phyloP scores from a whole-genome alignment of 2,329 filamentous ascomycete genomes.

The Botrytis hyacinthi region DNA sequence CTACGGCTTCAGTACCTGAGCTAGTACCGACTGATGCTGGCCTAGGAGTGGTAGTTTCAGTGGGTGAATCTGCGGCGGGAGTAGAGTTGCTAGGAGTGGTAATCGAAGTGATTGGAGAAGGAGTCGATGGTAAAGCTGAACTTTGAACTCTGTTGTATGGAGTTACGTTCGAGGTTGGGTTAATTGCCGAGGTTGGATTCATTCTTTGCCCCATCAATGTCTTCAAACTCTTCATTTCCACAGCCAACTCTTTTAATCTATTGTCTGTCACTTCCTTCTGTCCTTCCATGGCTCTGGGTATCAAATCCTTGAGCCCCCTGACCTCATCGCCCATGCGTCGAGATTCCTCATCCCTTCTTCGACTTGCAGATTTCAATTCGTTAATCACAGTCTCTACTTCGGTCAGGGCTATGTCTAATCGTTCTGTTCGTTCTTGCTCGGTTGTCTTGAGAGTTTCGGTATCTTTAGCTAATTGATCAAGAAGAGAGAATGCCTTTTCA shows the following conservation, averaged over 20 bases:
- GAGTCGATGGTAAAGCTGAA: slow-evolving; percentile 10
- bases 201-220: slow-evolving; percentile 70
- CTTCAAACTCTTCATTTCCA: slow-evolving; percentile 89
- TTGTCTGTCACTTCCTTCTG: slow-evolving; percentile 82
- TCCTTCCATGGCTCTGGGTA: slow-evolving; percentile 84
- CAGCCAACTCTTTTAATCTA: slow-evolving; percentile 78
- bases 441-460: slow-evolving; percentile 84
- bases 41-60: slow-evolving; percentile 31
- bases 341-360: slow-evolving; percentile 82
- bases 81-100: slow-evolving; percentile 21
- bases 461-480: slow-evolving; percentile 89
- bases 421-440: slow-evolving; percentile 79
- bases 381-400: slow-evolving; percentile 82
- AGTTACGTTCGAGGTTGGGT: slow-evolving; percentile 35
- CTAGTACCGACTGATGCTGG: slow-evolving; percentile 39
- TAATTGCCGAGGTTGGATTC: slow-evolving; percentile 42
- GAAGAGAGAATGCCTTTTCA: slow-evolving; percentile 82
- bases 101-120: slow-evolving; percentile 20
- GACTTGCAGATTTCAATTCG: slow-evolving; percentile 78
- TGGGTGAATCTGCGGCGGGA: slow-evolving; percentile 26
- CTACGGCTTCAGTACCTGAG: slow-evolving; percentile 35
- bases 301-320: slow-evolving; percentile 73
- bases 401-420: slow-evolving; percentile 74
- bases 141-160: slow-evolving; percentile 34
- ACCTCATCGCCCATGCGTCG: slow-evolving; percentile 85